Conservation (phyloP, 306 rosid species). For the Gynostemma pentaphyllum region DNA sequence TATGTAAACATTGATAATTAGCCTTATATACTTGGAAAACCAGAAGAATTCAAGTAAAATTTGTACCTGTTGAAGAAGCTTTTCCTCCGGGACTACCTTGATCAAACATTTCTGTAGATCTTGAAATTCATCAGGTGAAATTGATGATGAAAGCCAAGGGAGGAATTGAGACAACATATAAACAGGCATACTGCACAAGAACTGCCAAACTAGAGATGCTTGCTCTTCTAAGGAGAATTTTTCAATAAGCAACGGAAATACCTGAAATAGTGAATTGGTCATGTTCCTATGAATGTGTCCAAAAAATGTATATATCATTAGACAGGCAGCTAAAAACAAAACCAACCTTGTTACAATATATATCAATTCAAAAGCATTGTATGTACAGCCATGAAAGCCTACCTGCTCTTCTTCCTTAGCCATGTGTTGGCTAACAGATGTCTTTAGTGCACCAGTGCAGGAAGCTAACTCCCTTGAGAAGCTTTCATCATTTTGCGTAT, state of each 20-base stretch:
- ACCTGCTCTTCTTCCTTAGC: conserved; percentile 99
- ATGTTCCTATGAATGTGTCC: neutral
- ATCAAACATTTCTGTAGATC: conserved; percentile 63
- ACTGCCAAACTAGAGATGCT: conserved; percentile 93
- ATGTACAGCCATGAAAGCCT: conserved; percentile 2
- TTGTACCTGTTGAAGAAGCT: conserved; percentile 87
- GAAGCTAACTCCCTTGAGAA: conserved; percentile 91
- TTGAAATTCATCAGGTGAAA: conserved; percentile 72
- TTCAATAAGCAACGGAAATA: conserved; percentile 82
- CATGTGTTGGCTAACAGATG: conserved; percentile 96
- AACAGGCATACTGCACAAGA: conserved; percentile 95
- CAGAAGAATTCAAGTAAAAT: conserved; percentile 9
- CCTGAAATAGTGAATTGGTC: conserved; percentile 39
- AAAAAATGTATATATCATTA: neutral
- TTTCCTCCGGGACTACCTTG: conserved; percentile 84
- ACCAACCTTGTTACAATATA: neutral
- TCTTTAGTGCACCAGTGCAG: conserved; percentile 81
- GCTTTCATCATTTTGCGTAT: conserved; percentile 46
- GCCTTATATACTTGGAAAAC: neutral
- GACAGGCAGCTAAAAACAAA: neutral
- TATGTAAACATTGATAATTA: conserved; percentile 19
- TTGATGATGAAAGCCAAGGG: conserved; percentile 85
- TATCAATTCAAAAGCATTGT: neutral
- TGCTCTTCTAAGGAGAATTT: conserved; percentile 86
- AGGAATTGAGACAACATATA: conserved; percentile 87